phyloP scores from a whole-genome alignment of 805 yeast genomes.

The Alloascoidea hylecoeti region DNA sequence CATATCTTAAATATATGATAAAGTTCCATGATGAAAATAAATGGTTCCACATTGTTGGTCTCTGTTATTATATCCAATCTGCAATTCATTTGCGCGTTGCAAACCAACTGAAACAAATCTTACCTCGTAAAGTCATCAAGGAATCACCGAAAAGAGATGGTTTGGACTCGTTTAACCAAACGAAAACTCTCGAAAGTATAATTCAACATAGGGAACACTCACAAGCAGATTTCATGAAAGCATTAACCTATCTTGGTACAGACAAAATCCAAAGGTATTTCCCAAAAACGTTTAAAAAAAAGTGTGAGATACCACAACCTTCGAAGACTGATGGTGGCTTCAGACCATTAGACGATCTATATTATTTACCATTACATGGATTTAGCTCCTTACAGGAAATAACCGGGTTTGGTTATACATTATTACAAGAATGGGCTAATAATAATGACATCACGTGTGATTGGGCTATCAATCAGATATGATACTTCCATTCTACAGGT shows the following conservation, averaged over 20 bases:
- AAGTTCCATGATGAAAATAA: too few relatives aligned
- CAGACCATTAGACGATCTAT: conserved; percentile 19
- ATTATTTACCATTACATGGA: conserved; percentile 20
- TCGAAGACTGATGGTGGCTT: too few relatives aligned
- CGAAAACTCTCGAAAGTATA: conserved; percentile 1
- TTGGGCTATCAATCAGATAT: too few relatives aligned
- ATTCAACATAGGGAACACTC: conserved; percentile 1
- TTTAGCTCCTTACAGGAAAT: conserved; percentile 22
- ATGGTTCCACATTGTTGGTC: too few relatives aligned
- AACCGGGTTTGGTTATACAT: conserved; percentile 20
- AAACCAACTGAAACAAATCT: too few relatives aligned
- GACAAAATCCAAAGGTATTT: conserved; percentile 5
- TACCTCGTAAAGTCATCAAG: too few relatives aligned
- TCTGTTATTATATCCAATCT: too few relatives aligned
- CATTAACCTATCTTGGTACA: not conserved
- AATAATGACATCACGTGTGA: conserved; percentile 13
- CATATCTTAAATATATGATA: conserved; percentile 16
- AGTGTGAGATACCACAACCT: conserved; percentile 2
- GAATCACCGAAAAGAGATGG: too few relatives aligned
- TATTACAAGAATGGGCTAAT: conserved; percentile 21
- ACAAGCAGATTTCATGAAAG: not conserved
- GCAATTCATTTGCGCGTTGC: too few relatives aligned
- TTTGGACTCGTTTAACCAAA: too few relatives aligned
- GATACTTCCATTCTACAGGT: too few relatives aligned
- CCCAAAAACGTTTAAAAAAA: conserved; percentile 3